These are phyloP conservation scores for Metarhizium humberi DNA, from an alignment of 2,329 filamentous ascomycete species.

Conservation along the genomic window DNA sequence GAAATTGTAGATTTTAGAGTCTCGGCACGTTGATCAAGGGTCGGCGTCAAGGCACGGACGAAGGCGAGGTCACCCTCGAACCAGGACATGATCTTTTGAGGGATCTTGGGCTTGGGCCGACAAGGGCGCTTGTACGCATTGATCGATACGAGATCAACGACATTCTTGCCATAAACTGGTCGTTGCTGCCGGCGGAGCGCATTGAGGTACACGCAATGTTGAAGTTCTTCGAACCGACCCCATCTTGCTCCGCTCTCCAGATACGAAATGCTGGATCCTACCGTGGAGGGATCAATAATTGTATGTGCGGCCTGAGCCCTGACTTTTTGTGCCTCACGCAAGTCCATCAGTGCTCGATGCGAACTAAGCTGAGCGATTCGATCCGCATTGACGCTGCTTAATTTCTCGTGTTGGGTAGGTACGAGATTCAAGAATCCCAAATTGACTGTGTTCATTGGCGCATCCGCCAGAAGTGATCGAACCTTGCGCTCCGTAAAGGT, in stretches of 20 bases:
- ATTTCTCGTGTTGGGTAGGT: constrained; percentile 58
- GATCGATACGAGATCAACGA: constrained; percentile 68
- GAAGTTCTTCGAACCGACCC: constrained; percentile 66
- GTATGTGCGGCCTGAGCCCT: constrained; percentile 47
- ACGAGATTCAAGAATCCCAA: constrained; percentile 72
- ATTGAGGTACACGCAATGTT: constrained; percentile 73
- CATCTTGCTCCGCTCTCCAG: constrained; percentile 63
- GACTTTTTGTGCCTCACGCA: constrained; percentile 61
- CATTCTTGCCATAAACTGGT: constrained; percentile 70
- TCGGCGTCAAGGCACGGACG: constrained; percentile 61
- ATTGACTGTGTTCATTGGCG: constrained; percentile 56
- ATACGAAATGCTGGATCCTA: constrained; percentile 60
- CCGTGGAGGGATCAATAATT: constrained; percentile 54
- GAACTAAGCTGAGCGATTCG: constrained; percentile 59
- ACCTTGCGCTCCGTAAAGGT: constrained; percentile 64
- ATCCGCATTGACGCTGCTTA: constrained; percentile 46
- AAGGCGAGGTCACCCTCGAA: constrained; percentile 59
- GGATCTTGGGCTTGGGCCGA: constrained; percentile 49
- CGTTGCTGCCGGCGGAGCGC: constrained; percentile 69
- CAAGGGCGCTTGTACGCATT: constrained; percentile 49
- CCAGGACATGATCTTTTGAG: constrained; percentile 61
- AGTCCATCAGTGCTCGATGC: constrained; percentile 57
- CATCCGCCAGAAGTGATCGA: constrained; percentile 50
- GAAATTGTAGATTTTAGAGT: constrained; percentile 66
- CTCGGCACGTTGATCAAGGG: constrained; percentile 62